Percentiles rank a stretch among this genome's conserved stretches.
Evolutionary conservation across 805 yeast species (phyloP).

Genomic region (Candida golubevii): DNA sequence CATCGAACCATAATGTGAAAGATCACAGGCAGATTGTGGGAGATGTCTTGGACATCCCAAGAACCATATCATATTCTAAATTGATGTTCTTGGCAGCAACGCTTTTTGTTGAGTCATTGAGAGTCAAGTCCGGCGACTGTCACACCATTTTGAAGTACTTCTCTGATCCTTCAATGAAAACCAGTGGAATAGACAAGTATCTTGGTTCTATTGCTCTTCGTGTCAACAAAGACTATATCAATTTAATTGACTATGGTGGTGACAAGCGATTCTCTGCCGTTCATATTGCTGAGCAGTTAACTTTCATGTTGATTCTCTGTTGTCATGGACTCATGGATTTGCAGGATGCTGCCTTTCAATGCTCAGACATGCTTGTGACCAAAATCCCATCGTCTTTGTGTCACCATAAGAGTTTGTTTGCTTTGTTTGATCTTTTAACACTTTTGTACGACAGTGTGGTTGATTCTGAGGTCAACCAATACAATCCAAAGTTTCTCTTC

Average conservation of each 20-base stretch:
- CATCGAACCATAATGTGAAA: constrained; percentile 75
- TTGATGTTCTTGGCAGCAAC: constrained; percentile 86
- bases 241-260: constrained; percentile 49
- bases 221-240: constrained; percentile 54
- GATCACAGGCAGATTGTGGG: constrained; percentile 64
- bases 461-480: constrained; percentile 80
- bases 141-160: constrained; percentile 73
- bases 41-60: constrained; percentile 46
- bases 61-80: constrained; percentile 63
- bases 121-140: constrained; percentile 79
- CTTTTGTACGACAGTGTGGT: constrained; percentile 72
- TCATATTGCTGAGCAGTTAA: constrained; percentile 60
- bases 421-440: constrained; percentile 76
- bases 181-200: constrained; percentile 62
- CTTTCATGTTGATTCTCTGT: constrained; percentile 60
- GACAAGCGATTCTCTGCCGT: constrained; percentile 53
- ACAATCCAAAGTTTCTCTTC: constrained; percentile 77
- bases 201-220: constrained; percentile 62
- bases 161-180: constrained; percentile 77
- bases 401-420: constrained; percentile 64
- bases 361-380: constrained; percentile 64
- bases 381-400: constrained; percentile 76
- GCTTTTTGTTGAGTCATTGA: constrained; percentile 67
- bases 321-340: constrained; percentile 74
- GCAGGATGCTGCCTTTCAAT: constrained; percentile 75